These are phyloP conservation scores for Globisporangium mamillatum DNA, from an alignment of 352 stramenopile genomes.

Conservation along the genomic window DNA sequence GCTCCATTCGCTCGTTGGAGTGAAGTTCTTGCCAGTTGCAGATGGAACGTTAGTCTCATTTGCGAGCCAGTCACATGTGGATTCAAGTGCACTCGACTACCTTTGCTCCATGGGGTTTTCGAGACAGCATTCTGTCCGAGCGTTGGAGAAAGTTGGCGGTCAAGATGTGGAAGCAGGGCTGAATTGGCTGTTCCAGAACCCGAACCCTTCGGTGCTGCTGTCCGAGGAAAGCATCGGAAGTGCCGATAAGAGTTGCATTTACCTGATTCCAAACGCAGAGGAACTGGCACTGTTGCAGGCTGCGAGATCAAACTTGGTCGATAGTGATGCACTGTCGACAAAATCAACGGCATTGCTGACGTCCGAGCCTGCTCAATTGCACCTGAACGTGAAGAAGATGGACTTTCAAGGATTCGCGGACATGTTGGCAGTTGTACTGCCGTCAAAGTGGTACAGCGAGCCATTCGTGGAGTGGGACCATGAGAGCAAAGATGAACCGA, in stretches of 20 bases:
- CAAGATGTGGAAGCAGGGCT: conserved; percentile 49
- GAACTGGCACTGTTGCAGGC: conserved; percentile 42
- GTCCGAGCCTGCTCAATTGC: conserved; percentile 23
- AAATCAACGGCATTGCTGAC: conserved; percentile 30
- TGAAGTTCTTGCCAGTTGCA: conserved; percentile 58
- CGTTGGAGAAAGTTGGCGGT: conserved; percentile 31
- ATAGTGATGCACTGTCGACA: conserved; percentile 33
- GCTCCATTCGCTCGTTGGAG: conserved; percentile 34
- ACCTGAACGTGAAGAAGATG: conserved; percentile 54
- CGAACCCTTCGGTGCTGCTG: conserved; percentile 30
- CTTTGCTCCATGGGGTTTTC: conserved; percentile 71
- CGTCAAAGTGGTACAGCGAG: conserved; percentile 44
- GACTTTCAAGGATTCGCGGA: conserved; percentile 50
- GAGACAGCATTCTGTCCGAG: conserved; percentile 37
- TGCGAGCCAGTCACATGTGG: conserved; percentile 20
- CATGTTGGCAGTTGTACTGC: conserved; percentile 49
- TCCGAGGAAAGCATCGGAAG: background rate
- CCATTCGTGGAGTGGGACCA: conserved; percentile 24
- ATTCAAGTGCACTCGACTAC: conserved; percentile 37
- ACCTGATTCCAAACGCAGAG: conserved; percentile 45
- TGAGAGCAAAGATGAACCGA: conserved; percentile 27
- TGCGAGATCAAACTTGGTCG: conserved; percentile 35
- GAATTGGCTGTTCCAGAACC: conserved; percentile 67
- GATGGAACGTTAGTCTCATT: conserved; percentile 47
- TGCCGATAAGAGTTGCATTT: conserved; percentile 14